phyloP scores from a whole-genome alignment of 176 grass and related monocot genomes.

The Leersia perrieri region DNA sequence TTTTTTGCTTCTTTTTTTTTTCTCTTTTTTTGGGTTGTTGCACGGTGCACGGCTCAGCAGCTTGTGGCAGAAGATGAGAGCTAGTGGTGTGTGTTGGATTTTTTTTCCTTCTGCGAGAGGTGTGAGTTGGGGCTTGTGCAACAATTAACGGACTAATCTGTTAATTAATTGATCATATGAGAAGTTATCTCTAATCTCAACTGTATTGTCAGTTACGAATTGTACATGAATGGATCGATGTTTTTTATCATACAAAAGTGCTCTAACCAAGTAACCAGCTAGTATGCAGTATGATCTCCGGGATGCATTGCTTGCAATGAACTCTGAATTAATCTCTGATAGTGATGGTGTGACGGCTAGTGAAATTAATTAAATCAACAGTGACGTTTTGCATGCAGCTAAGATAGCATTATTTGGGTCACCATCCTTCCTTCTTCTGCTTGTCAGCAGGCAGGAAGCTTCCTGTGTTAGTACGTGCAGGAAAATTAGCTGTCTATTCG shows the following conservation, averaged over 20 bases:
- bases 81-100: neutral
- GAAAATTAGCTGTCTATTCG: neutral
- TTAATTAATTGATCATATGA: neutral
- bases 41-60: neutral
- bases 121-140: slow-evolving; percentile 16
- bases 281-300: neutral
- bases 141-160: slow-evolving; percentile 33
- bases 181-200: neutral
- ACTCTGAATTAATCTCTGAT: neutral
- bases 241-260: too few species aligned
- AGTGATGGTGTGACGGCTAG: too few species aligned
- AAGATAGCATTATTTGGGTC: neutral
- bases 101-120: slow-evolving; percentile 42
- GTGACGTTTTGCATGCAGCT: neutral
- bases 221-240: neutral
- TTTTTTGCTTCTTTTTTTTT: neutral
- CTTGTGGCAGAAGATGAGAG: slow-evolving; percentile 15
- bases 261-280: too few species aligned
- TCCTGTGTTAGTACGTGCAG: neutral
- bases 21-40: neutral
- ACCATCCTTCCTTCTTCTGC: neutral
- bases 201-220: neutral
- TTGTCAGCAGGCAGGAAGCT: slow-evolving; percentile 9
- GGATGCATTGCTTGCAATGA: neutral
- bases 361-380: too few species aligned